Evolutionary conservation across 768 basidiomycete genomes (phyloP).

Genomic region (Amanita rubescens): DNA sequence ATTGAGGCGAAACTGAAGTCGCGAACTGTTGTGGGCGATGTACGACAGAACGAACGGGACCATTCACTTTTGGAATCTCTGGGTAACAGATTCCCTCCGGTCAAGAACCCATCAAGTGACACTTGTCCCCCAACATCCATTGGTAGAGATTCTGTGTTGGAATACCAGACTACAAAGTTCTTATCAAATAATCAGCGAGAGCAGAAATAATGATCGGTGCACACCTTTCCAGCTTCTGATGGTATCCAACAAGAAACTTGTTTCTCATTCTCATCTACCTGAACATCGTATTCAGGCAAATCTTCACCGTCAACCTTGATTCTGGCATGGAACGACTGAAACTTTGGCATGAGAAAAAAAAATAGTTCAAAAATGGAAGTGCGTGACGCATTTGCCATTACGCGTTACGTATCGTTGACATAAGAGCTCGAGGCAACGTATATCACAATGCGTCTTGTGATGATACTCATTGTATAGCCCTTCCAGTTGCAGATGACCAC

Average conservation of each 20-base stretch:
- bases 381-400: too few species aligned
- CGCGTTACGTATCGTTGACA: too few species aligned
- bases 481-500: too few species aligned
- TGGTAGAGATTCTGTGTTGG: not conserved
- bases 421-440: too few species aligned
- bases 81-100: not conserved
- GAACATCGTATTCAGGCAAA: slow-evolving; percentile 1
- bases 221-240: slow-evolving; percentile 10
- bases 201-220: not conserved
- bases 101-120: not conserved
- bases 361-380: too few species aligned
- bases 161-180: slow-evolving; percentile 2
- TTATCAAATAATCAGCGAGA: not conserved
- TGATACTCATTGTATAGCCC: too few species aligned
- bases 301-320: slow-evolving; percentile 1
- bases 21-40: not conserved
- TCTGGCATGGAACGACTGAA: not conserved
- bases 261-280: slow-evolving; percentile 3
- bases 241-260: slow-evolving; percentile 12
- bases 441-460: too few species aligned
- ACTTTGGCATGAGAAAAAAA: not conserved
- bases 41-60: not conserved
- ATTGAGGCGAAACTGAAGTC: slow-evolving; percentile 9
- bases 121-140: not conserved
- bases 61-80: not conserved